Percentiles rank a stretch among this genome's conserved stretches.
phyloP scores from a whole-genome alignment of 495 filamentous ascomycete species.

The Platismatia glauca region DNA sequence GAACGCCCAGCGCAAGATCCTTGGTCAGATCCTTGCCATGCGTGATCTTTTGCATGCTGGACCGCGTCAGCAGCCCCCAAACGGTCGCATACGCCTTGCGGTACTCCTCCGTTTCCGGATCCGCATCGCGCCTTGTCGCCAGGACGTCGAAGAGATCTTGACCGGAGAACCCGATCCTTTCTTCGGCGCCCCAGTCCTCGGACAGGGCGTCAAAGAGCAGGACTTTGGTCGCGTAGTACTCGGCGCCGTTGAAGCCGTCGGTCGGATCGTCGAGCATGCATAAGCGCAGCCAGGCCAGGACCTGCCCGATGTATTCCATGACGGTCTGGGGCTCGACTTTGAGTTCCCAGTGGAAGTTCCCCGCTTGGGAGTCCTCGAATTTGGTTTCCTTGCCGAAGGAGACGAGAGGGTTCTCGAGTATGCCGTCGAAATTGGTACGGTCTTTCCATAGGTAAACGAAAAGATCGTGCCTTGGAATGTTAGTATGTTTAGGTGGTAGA shows the following conservation, averaged over 20 bases:
- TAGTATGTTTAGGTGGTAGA: background rate
- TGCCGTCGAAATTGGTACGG: background rate
- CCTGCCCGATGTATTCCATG: conserved; percentile 2
- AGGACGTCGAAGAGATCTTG: background rate
- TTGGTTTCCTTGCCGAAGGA: background rate
- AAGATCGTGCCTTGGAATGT: background rate
- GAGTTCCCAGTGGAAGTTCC: background rate
- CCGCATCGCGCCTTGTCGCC: background rate
- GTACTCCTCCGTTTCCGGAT: background rate
- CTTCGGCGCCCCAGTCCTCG: background rate
- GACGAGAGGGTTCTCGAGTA: background rate
- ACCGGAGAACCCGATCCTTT: background rate
- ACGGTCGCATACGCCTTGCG: background rate
- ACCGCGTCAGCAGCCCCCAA: background rate
- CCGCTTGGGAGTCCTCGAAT: conserved; percentile 1
- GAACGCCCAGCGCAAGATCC: background rate
- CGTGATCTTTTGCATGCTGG: background rate
- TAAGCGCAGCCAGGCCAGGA: background rate
- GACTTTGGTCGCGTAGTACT: conserved; percentile 1
- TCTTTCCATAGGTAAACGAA: background rate
- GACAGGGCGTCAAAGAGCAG: background rate
- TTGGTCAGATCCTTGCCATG: background rate
- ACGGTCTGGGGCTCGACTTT: background rate
- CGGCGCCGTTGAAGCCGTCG: background rate
- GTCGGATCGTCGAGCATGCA: background rate